Base-by-base conservation (phyloP, 176 grass and related monocot species). In the Phoenix dactylifera region DNA sequence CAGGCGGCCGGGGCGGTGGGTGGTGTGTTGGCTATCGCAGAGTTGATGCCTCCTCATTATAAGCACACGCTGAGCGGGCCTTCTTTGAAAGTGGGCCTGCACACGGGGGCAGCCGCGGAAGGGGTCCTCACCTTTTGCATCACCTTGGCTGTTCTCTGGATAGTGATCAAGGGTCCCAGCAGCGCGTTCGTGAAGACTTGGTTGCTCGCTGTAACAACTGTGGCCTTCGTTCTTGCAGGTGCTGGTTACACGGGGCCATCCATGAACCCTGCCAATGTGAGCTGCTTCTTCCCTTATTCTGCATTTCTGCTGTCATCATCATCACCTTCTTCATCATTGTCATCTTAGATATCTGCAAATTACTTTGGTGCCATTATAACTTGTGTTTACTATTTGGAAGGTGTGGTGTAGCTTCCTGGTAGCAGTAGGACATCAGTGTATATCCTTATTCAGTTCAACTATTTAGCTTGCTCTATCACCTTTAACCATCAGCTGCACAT, bases 231-330 rank as follows among this genome's bases (percentile, higher is more conserved):
- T 62, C 24, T 82, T 22, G 15, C 72, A 16, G 87, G 87, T 24
- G 74, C 69, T 5, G 70, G 73, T 22, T 90, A 90, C 39, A 90
- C 87, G 1, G 87, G 87, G 6, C 87, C 87, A 4, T 76, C 87
- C 44, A 90, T 90, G 82, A 90, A 90, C 64, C 87, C 87, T 57
- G 87, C 82, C 16, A 86, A 90, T 70, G 87, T 90, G 54, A 82
- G 55, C 30, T 53, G 24, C 22, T 32, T 72, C 26, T 19, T 52
- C 52, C 25, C 12, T 48, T 22, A 52, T 18, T 65, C 14, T 16
- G 16, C 19, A 64, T 64, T 19, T 22, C 18, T 22, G 3, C 18
- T 24, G 52, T 6, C 26, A 29, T 50, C 50, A 55, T 75, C 52
- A 3, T 35, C 7, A 4, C 53, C 23, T 61, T 73, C 14, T 22